A percentile compares a stretch with the other conserved stretches of the same genome.
Evolutionary conservation across 495 filamentous ascomycete species (phyloP).

Genomic region (Podospora anserina): DNA sequence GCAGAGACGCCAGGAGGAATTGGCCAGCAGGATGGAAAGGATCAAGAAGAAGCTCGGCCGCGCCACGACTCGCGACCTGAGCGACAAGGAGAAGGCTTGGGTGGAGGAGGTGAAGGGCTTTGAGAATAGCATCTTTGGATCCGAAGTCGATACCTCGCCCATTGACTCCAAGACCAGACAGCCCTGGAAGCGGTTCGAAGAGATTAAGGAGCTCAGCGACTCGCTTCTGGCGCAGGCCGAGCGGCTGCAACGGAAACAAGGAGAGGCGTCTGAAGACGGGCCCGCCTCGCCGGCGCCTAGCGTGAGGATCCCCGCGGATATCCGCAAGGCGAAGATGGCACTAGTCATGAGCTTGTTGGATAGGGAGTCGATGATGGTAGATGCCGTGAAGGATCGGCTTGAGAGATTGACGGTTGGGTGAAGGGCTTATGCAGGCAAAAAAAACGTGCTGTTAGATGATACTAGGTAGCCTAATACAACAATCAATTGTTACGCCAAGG

Average conservation of each 20-base stretch:
- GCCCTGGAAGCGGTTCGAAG: constrained; percentile 47
- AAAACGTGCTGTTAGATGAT: constrained; percentile 7
- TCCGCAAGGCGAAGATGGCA: constrained; percentile 63
- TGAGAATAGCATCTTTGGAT: constrained; percentile 42
- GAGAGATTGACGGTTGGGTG: constrained; percentile 33
- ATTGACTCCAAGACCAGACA: constrained; percentile 33
- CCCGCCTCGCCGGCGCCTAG: constrained; percentile 28
- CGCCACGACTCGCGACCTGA: constrained; percentile 60
- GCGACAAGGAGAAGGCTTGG: constrained; percentile 70
- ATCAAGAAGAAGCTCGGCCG: constrained; percentile 58
- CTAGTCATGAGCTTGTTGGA: constrained; percentile 71
- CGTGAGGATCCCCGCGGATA: constrained; percentile 59
- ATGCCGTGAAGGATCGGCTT: constrained; percentile 41
- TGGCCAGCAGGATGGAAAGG: constrained; percentile 61
- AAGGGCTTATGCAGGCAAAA: neutral
- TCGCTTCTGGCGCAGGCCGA: constrained; percentile 53
- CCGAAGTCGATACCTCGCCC: constrained; percentile 16
- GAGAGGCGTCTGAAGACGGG: constrained; percentile 32
- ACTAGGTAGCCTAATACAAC: constrained; percentile 1
- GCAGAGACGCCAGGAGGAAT: constrained; percentile 54
- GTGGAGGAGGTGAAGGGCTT: constrained; percentile 59
- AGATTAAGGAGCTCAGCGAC: constrained; percentile 43
- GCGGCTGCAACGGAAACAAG: constrained; percentile 34
- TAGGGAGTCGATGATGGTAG: constrained; percentile 58
- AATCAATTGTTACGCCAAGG: neutral